Evolutionary conservation across 371 early-diverging fungal species (phyloP).

Genomic region (Sporodiniella umbellata): DNA sequence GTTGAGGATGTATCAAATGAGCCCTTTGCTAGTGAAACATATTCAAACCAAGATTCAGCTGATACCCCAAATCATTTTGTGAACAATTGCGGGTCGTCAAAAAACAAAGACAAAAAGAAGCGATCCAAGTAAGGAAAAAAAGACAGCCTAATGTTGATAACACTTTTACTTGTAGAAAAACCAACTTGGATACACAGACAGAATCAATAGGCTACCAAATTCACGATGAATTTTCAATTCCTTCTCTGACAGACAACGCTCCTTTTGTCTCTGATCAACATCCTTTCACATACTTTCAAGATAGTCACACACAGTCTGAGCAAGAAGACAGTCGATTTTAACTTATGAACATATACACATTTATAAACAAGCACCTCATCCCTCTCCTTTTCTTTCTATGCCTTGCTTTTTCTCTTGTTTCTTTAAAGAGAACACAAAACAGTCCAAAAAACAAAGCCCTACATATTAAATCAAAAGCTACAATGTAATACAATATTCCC

Average conservation of each 20-base stretch:
- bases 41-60: background rate
- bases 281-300: slow-evolving; percentile 36
- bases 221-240: slow-evolving; percentile 18
- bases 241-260: slow-evolving; percentile 23
- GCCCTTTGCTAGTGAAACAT: slow-evolving; percentile 18
- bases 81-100: too few species aligned
- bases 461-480: too few species aligned
- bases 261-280: slow-evolving; percentile 40
- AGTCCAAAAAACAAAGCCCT: too few species aligned
- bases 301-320: background rate
- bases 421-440: background rate
- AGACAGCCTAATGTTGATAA: too few species aligned
- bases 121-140: too few species aligned
- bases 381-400: background rate
- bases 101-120: too few species aligned
- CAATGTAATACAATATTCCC: too few species aligned
- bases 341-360: background rate
- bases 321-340: too few species aligned
- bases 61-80: too few species aligned
- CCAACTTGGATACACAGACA: background rate
- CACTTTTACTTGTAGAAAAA: background rate
- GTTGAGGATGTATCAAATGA: slow-evolving; percentile 6
- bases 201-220: too few species aligned
- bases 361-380: background rate
- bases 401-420: background rate